Conservation (phyloP, 495 filamentous ascomycete species). For the Trichoderma parareesei region DNA sequence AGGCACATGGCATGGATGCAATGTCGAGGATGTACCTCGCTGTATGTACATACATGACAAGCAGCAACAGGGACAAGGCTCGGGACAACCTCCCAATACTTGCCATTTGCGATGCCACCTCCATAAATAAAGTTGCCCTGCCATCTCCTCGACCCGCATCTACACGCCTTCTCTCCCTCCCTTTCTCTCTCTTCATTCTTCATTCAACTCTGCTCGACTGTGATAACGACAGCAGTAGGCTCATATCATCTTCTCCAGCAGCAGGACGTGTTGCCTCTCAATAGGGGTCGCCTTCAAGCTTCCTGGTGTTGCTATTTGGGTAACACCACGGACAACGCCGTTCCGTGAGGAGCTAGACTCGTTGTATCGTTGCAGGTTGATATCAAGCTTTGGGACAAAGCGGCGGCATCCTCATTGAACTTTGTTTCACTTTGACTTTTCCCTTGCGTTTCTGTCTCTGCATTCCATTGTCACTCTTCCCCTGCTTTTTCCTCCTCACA, state of each 20-base stretch:
- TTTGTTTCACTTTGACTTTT: not conserved
- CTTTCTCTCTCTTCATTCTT: not conserved
- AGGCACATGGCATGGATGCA: constrained; percentile 7
- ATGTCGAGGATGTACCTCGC: not conserved
- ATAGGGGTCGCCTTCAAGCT: not conserved
- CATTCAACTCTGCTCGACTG: not conserved
- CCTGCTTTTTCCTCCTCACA: not conserved
- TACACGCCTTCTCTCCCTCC: not conserved
- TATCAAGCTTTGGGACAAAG: not conserved
- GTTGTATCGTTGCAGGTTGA: not conserved
- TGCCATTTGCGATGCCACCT: not conserved
- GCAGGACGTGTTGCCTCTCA: not conserved
- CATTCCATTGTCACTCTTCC: not conserved
- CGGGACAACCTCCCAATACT: constrained; percentile 4
- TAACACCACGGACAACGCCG: not conserved
- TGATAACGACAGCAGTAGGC: not conserved
- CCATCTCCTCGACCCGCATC: not conserved
- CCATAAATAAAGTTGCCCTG: constrained; percentile 5
- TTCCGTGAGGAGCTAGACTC: not conserved
- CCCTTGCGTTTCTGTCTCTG: not conserved
- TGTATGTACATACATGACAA: too few relatives aligned
- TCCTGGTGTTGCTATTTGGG: not conserved
- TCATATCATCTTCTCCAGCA: not conserved
- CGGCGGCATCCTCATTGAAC: not conserved
- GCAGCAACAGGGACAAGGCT: not conserved